Conservation (phyloP, 2,329 filamentous ascomycete species). For the Phyllosticta ampelicida region DNA sequence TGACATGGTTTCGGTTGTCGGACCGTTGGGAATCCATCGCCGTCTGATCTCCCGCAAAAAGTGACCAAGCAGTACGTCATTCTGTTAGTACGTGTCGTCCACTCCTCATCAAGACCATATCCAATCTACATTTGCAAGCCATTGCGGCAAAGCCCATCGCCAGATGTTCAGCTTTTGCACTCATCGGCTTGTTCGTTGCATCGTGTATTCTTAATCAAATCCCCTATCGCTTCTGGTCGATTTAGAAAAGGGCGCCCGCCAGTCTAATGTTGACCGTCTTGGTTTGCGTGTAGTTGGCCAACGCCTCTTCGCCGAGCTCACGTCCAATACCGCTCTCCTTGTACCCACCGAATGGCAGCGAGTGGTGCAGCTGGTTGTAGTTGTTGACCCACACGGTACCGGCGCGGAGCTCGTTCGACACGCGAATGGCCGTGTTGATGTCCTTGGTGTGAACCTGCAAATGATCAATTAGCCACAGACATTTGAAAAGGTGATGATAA, state of each 20-base stretch:
- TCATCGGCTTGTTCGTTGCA: background rate
- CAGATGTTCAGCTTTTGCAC: background rate
- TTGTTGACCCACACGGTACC: conserved; percentile 59
- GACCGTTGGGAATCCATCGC: background rate
- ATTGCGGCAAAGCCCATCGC: background rate
- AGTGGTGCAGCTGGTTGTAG: conserved; percentile 63
- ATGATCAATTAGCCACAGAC: background rate
- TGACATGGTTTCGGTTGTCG: background rate
- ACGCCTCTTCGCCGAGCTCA: conserved; percentile 39
- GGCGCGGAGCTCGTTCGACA: conserved; percentile 59
- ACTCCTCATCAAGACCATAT: background rate
- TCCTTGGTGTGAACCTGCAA: conserved; percentile 56
- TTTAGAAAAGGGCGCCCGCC: conserved; percentile 37
- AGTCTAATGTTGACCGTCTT: conserved; percentile 39
- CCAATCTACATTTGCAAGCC: background rate
- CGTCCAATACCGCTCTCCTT: conserved; percentile 42
- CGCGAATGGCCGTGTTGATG: conserved; percentile 68
- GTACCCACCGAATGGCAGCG: conserved; percentile 46
- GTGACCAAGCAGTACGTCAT: background rate
- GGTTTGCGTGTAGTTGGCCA: conserved; percentile 36
- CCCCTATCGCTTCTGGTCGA: background rate
- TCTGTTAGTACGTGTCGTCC: background rate
- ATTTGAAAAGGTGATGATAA: background rate
- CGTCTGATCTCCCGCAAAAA: background rate
- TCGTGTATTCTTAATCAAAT: background rate